Evolutionary conservation across 148 eudicot genomes (phyloP).

Genomic region (Persicaria tinctoria): DNA sequence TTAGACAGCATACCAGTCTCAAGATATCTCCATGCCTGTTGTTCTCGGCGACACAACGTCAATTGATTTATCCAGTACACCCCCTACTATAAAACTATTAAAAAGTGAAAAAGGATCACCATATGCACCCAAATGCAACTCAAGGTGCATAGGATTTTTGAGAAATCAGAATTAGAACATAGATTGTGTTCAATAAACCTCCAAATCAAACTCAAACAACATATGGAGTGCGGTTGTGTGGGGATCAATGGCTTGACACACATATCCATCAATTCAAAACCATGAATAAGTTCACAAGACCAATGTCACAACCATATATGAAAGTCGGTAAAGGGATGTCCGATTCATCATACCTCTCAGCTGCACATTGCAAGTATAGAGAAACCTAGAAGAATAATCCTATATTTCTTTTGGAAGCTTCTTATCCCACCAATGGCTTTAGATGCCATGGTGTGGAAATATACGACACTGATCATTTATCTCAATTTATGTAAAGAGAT

Average conservation of each 20-base stretch:
- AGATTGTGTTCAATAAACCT: too few relatives aligned
- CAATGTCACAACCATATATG: too few relatives aligned
- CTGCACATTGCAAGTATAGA: conserved; percentile 18
- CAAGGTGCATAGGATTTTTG: neutral
- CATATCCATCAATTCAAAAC: too few relatives aligned
- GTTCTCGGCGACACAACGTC: conserved; percentile 29
- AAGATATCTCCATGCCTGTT: conserved; percentile 32
- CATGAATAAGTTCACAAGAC: too few relatives aligned
- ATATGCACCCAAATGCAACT: neutral
- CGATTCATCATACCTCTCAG: conserved; percentile 18
- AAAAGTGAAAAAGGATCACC: neutral
- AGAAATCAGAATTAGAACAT: neutral
- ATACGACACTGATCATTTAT: too few relatives aligned
- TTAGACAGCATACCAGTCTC: conserved; percentile 24
- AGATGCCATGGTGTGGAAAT: conserved; percentile 8
- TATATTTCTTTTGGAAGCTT: conserved; percentile 11
- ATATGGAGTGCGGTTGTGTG: too few relatives aligned
- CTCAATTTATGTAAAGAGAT: too few relatives aligned
- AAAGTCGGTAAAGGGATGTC: neutral
- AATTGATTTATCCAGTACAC: conserved; percentile 38
- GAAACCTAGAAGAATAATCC: conserved; percentile 16
- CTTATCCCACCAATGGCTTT: conserved; percentile 13
- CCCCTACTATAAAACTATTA: conserved; percentile 30
- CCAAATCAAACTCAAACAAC: too few relatives aligned
- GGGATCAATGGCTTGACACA: too few relatives aligned